A percentile compares a stretch with the other conserved stretches of the same genome.
Conservation (phyloP, 116 monocot species). For the Thalassia testudinum region DNA sequence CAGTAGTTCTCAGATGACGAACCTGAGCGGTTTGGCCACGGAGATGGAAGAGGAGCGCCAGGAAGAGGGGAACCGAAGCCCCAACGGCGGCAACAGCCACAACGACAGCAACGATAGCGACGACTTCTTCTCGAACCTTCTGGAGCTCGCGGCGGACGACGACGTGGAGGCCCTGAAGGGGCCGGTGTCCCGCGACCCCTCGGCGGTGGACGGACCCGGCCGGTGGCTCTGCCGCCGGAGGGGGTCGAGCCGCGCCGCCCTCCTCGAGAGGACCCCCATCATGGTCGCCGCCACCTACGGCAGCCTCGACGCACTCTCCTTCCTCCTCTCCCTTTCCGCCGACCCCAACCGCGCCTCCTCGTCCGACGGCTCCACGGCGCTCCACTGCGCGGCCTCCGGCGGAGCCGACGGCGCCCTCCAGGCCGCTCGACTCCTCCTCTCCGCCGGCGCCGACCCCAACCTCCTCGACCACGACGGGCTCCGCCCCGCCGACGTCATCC, state of each 20-base stretch:
- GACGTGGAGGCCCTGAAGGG: slow-evolving; percentile 30
- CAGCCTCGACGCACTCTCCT: slow-evolving; percentile 27
- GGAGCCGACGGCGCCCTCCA: slow-evolving; percentile 33
- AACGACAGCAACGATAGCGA: slow-evolving; percentile 14
- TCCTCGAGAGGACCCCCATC: slow-evolving; percentile 48
- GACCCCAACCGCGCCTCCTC: slow-evolving; percentile 38
- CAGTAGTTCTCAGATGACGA: too few relatives aligned
- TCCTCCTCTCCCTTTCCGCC: slow-evolving; percentile 24
- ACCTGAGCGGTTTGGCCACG: too few relatives aligned
- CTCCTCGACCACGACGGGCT: slow-evolving; percentile 18
- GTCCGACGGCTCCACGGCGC: slow-evolving; percentile 40
- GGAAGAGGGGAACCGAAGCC: too few relatives aligned
- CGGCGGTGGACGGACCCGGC: slow-evolving; percentile 32
- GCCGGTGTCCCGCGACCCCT: slow-evolving; percentile 18
- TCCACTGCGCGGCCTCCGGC: slow-evolving; percentile 76
- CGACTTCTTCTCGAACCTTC: slow-evolving; percentile 30
- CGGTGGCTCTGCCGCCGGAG: slow-evolving; percentile 58
- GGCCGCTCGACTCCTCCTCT: slow-evolving; percentile 33
- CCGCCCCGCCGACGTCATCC: slow-evolving; percentile 48
- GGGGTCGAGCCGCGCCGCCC: slow-evolving; percentile 27
- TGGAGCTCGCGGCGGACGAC: slow-evolving; percentile 80
- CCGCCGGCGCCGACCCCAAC: slow-evolving; percentile 40
- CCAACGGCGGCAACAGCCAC: not conserved
- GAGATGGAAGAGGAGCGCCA: too few relatives aligned
- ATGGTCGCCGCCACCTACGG: slow-evolving; percentile 91